Conservation (phyloP, 257 asterid genomes). For the Ligustrum vulgare region DNA sequence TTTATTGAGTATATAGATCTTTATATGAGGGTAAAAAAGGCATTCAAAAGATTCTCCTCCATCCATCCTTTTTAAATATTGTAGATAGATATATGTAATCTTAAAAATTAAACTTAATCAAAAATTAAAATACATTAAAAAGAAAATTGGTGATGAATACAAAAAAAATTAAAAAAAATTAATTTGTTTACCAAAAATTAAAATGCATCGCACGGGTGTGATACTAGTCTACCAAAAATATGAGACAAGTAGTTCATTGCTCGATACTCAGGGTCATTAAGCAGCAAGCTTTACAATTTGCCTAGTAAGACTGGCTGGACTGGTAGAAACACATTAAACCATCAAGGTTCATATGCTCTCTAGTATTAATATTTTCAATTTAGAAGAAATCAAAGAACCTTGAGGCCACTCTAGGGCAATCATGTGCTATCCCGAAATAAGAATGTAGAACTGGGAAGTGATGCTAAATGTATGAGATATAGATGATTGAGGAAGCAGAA, state of each 20-base stretch:
- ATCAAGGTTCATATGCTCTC: background rate
- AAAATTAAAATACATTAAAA: too few relatives aligned
- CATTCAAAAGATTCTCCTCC: too few relatives aligned
- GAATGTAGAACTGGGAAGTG: background rate
- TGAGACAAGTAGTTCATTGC: background rate
- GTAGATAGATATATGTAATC: too few relatives aligned
- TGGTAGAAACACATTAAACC: background rate
- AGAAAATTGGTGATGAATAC: too few relatives aligned
- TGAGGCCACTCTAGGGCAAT: background rate
- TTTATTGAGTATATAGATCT: too few relatives aligned
- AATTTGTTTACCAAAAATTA: too few relatives aligned
- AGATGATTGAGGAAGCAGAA: constrained; percentile 16
- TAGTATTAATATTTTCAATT: background rate
- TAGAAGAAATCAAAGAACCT: constrained; percentile 4
- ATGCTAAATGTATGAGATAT: background rate
- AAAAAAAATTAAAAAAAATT: too few relatives aligned
- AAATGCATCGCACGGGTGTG: too few relatives aligned
- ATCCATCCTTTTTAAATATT: too few relatives aligned
- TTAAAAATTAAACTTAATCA: too few relatives aligned
- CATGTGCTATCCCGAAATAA: background rate
- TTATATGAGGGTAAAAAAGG: too few relatives aligned
- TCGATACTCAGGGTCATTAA: background rate
- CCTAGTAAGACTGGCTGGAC: background rate
- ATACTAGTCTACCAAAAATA: background rate
- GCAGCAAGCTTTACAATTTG: background rate